Base-by-base conservation (phyloP, 1,284 basidiomycete genomes). In the Apiotrichum mycotoxinovorans region DNA sequence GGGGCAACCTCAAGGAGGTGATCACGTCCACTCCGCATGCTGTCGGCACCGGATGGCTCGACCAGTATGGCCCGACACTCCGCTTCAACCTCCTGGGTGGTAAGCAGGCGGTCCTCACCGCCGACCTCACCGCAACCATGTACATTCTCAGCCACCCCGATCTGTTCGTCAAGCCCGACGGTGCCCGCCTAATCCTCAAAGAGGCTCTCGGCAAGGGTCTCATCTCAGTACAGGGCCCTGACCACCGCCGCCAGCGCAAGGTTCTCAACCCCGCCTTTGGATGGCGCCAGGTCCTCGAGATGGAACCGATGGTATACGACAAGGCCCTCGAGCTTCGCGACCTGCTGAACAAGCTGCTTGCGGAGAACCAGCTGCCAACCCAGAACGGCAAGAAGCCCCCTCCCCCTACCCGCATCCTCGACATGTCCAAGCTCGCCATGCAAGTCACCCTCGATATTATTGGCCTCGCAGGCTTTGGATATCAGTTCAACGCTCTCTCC, bases 401-500 rank as follows among this genome's bases (percentile, higher is more conserved):
- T 26, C 18, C 38, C 20, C 40, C 55, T 11, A 47, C 56, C 26
- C 53, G 51, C 48, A 62, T 58, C 40, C 51, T 85, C 34, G 84
- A 88, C 58, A 81, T 82, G 15, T 72, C 85, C 47, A 65, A 75
- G n/a, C 85, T 83, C 82, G 77, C 87, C 4, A 80, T 79, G 2
- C 80, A 82, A 20, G 81, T 84, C 11, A 85, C 84, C 1, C 77
- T 87, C 14, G 87, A 87, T 63, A 80, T 85, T 48, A 86, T 89
- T 51, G 85, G 85, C 12, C 77, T 84, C 42, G 84, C 86, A 26
- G 84, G 84, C 12, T 86, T 86, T 60, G 83, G 80, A 23, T 86
- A 85, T 72, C 61, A 74, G 12, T 85, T 86, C 69, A 25, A 54
- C 18, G 46, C 59, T 66, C 22, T 65, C 55, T 20, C 47, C 62